Evolutionary conservation across 176 grass and related monocot species (phyloP).

Genomic region (barley (Hordeum vulgare)): MorexV3_pseudomolecules_assembly NC_058521.1:65234500-65234999

Average conservation of each 20-base stretch:
- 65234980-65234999: constrained; percentile 31
- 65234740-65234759: constrained; percentile 42
- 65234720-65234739: no score
- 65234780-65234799: no score
- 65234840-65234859: no score
- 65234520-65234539: constrained; percentile 46
- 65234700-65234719: constrained; percentile 27
- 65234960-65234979: constrained; percentile 40
- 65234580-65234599: constrained; percentile 39
- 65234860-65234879: constrained; percentile 35
- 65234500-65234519: constrained; percentile 42
- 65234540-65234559: constrained; percentile 53
- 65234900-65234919: constrained; percentile 55
- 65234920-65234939: constrained; percentile 46
- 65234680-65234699: constrained; percentile 1
- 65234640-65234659: constrained; percentile 36
- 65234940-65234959: constrained; percentile 66
- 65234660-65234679: constrained; percentile 21
- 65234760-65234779: no score
- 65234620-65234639: background rate
- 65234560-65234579: constrained; percentile 40
- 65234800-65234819: no score
- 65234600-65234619: constrained; percentile 17
- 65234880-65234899: constrained; percentile 43
- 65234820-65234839: no score